Base-by-base conservation (phyloP, 2,329 filamentous ascomycete genomes). In the Geosmithia putterillii region DNA sequence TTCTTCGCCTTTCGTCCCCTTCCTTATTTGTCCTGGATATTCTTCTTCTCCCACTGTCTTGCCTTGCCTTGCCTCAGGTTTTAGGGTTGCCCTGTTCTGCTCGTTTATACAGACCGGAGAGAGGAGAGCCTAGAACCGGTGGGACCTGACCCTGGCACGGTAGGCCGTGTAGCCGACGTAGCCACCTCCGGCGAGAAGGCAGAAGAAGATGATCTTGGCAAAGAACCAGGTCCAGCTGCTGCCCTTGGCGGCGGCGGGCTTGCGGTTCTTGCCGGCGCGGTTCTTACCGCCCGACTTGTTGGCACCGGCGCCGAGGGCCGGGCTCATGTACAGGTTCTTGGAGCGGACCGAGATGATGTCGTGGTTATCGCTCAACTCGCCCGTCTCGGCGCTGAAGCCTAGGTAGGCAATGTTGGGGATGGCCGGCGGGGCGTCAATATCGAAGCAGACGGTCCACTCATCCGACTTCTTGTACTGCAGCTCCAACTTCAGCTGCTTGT, bases 361-460 rank as follows among this genome's bases (percentile, higher is more conserved):
- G 72, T 95, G 90, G 72, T 95, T 95, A 67, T 98, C 92, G 64
- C 81, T 87, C 51, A 98, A 77, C 69, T 98, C 90, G 57, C 92
- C 92, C 15, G 92, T 96, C 70, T 96, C 90, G 45, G 86, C 83
- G 53, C 77, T 83, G 66, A 86, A 86, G 46, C 81, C 83, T 21
- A 86, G 76, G 60, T 86, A 86, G 32, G 79, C 73, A 41, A 84
- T 79, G 46, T 79, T 71, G 44, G 92, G 92, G 51, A 98, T 83
- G 54, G 85, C 81, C 25, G 84, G 83, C 28, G 76, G 76, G 47
- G 79, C 65, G 47, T 72, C 72, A 18, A 76, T 76, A 56, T 86
- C 81, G 67, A 98, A 98, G 74, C 92, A 98, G 46, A 81, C 70
- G 48, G 80, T 81, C 90, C 90, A 98, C 56, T 88, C 79, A 55